A percentile compares a stretch with the other conserved stretches of the same genome.
These are phyloP conservation scores for Pholiota molesta DNA, from an alignment of 768 basidiomycete genomes.

Conservation along the genomic window DNA sequence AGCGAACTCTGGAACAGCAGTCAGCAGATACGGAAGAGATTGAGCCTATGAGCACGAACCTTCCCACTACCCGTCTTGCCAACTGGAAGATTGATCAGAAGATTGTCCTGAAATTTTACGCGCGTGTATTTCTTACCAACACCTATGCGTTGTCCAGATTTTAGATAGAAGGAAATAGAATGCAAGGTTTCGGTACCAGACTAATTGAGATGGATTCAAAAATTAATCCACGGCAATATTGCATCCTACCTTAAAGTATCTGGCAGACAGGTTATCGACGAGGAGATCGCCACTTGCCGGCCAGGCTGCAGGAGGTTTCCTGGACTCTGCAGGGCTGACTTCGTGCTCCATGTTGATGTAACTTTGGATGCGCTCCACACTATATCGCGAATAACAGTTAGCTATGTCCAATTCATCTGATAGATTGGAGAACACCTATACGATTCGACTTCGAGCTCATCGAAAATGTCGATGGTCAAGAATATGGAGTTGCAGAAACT, in stretches of 20 bases:
- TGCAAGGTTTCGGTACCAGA: slow-evolving; percentile 54
- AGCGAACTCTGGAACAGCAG: slow-evolving; percentile 48
- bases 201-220: slow-evolving; percentile 46
- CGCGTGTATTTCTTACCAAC: slow-evolving; percentile 32
- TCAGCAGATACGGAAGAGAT: background rate
- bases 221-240: slow-evolving; percentile 45
- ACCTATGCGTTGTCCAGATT: slow-evolving; percentile 62
- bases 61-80: slow-evolving; percentile 51
- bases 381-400: slow-evolving; percentile 13
- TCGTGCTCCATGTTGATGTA: slow-evolving; percentile 66
- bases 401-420: background rate
- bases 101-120: slow-evolving; percentile 33
- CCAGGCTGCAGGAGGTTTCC: slow-evolving; percentile 60
- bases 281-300: slow-evolving; percentile 54
- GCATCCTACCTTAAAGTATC: slow-evolving; percentile 41
- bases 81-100: slow-evolving; percentile 46
- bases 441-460: slow-evolving; percentile 44
- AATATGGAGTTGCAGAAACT: slow-evolving; percentile 59
- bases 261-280: slow-evolving; percentile 53
- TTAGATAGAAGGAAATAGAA: slow-evolving; percentile 51
- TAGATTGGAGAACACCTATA: slow-evolving; percentile 23
- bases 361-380: slow-evolving; percentile 71
- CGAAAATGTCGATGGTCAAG: slow-evolving; percentile 44
- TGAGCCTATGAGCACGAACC: slow-evolving; percentile 22
- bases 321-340: slow-evolving; percentile 35